These are phyloP conservation scores for Aphanomyces invadans DNA, from an alignment of 352 stramenopile genomes.

Conservation along the genomic window DNA sequence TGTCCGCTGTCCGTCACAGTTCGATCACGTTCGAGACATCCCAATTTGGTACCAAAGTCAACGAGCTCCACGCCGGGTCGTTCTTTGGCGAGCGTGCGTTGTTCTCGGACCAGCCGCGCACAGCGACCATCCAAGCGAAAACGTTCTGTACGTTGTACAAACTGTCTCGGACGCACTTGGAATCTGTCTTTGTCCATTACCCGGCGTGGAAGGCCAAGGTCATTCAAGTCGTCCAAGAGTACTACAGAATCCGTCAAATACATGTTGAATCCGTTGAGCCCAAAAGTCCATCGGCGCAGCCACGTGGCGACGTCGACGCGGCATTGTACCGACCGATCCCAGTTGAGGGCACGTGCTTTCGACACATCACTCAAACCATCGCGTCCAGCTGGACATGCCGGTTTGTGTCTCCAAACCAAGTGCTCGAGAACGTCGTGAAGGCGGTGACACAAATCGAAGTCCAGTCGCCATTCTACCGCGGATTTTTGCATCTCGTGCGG, in stretches of 20 bases:
- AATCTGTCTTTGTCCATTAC: slow-evolving; percentile 52
- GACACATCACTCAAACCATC: too few species aligned
- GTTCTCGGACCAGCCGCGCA: slow-evolving; percentile 55
- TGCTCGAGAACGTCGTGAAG: too few species aligned
- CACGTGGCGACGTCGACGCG: not conserved
- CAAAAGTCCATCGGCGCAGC: slow-evolving; percentile 19
- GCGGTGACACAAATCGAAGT: not conserved
- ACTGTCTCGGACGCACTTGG: slow-evolving; percentile 36
- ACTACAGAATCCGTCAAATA: not conserved
- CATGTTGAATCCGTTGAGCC: slow-evolving; percentile 45
- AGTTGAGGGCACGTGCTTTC: too few species aligned
- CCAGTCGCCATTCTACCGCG: not conserved
- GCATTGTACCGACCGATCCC: not conserved
- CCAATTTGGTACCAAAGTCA: slow-evolving; percentile 40
- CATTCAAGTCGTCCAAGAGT: slow-evolving; percentile 36
- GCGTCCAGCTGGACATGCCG: too few species aligned
- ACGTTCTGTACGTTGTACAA: slow-evolving; percentile 51
- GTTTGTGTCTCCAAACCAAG: too few species aligned
- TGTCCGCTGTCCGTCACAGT: not conserved
- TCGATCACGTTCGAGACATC: slow-evolving; percentile 56
- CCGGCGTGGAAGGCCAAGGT: slow-evolving; percentile 52
- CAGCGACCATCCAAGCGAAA: slow-evolving; percentile 51
- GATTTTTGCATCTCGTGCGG: not conserved
- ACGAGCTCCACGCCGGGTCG: slow-evolving; percentile 47
- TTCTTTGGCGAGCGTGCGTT: slow-evolving; percentile 58